phyloP scores from a whole-genome alignment of 1,284 basidiomycete species.

The Sparassis latifolia region DNA sequence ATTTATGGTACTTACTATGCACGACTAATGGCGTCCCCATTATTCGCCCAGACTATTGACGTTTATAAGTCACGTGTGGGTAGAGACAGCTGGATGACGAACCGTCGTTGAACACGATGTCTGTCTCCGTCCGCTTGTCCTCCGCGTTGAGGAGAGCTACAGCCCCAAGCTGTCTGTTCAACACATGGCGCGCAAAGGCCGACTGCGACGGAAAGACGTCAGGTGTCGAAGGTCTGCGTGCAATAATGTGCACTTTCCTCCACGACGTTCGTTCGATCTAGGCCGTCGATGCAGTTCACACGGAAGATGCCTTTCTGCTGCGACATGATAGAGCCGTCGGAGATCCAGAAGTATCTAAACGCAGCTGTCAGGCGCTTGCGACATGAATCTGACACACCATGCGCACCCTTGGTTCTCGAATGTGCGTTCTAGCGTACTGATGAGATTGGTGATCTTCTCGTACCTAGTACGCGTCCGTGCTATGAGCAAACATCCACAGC shows the following conservation, averaged over 20 bases:
- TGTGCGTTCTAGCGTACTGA: slow-evolving; percentile 59
- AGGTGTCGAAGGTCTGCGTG: neutral
- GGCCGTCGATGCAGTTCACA: slow-evolving; percentile 90
- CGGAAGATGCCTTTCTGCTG: slow-evolving; percentile 83
- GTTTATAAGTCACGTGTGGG: too few species aligned
- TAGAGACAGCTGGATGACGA: slow-evolving; percentile 1
- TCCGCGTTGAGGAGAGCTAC: slow-evolving; percentile 61
- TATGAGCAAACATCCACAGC: slow-evolving; percentile 1
- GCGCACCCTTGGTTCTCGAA: slow-evolving; percentile 74
- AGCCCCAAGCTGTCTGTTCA: slow-evolving; percentile 77
- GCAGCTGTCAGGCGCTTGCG: neutral
- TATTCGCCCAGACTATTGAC: slow-evolving; percentile 86
- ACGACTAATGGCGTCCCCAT: slow-evolving; percentile 83
- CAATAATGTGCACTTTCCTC: slow-evolving; percentile 38
- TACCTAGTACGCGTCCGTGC: slow-evolving; percentile 41
- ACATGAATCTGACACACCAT: neutral
- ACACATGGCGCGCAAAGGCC: slow-evolving; percentile 80
- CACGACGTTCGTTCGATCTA: slow-evolving; percentile 89
- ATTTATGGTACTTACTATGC: slow-evolving; percentile 61
- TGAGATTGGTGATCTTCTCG: slow-evolving; percentile 84
- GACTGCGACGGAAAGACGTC: slow-evolving; percentile 44
- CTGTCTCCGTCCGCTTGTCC: slow-evolving; percentile 49
- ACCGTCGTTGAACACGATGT: slow-evolving; percentile 86
- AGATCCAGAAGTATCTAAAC: slow-evolving; percentile 79
- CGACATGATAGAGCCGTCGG: slow-evolving; percentile 64